Evolutionary conservation across 768 basidiomycete genomes (phyloP).

Genomic region (Daedalea quercina): DNA sequence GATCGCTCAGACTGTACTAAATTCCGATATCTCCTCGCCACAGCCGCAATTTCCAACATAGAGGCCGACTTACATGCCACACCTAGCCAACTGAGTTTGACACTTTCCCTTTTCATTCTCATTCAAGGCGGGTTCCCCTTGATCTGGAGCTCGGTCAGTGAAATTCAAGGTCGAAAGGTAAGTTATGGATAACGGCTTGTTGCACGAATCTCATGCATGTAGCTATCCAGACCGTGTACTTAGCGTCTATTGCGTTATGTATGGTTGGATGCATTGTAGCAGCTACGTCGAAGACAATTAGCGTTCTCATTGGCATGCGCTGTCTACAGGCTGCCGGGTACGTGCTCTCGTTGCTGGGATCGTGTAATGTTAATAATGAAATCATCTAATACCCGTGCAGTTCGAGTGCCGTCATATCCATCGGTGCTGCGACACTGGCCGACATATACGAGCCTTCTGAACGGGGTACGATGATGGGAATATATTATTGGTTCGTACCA

Average conservation of each 20-base stretch:
- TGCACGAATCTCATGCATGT: slow-evolving; percentile 9
- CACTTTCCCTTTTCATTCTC: slow-evolving; percentile 66
- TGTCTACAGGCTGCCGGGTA: slow-evolving; percentile 63
- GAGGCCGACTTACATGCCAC: slow-evolving; percentile 54
- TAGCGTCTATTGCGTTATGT: slow-evolving; percentile 45
- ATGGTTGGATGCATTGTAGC: slow-evolving; percentile 49
- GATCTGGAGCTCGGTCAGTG: slow-evolving; percentile 63
- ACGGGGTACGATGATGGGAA: slow-evolving; percentile 72
- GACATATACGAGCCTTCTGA: slow-evolving; percentile 73
- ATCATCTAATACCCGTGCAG: slow-evolving; percentile 21
- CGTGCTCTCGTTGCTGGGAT: slow-evolving; percentile 6
- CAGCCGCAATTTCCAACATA: slow-evolving; percentile 61
- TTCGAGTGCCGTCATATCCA: slow-evolving; percentile 58
- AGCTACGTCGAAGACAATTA: slow-evolving; percentile 47
- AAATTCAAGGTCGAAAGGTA: slow-evolving; percentile 72
- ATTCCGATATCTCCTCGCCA: not conserved
- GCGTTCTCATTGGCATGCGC: slow-evolving; percentile 60
- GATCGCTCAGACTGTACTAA: not conserved
- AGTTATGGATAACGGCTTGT: slow-evolving; percentile 36
- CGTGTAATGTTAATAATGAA: not conserved
- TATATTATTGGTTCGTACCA: slow-evolving; percentile 45
- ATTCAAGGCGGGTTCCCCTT: slow-evolving; percentile 65
- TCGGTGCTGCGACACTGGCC: slow-evolving; percentile 73
- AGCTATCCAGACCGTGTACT: slow-evolving; percentile 50
- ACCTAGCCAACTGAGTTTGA: slow-evolving; percentile 54